Conservation (phyloP, 2,329 filamentous ascomycete species). For the Alternaria novae-zelandiae region DNA sequence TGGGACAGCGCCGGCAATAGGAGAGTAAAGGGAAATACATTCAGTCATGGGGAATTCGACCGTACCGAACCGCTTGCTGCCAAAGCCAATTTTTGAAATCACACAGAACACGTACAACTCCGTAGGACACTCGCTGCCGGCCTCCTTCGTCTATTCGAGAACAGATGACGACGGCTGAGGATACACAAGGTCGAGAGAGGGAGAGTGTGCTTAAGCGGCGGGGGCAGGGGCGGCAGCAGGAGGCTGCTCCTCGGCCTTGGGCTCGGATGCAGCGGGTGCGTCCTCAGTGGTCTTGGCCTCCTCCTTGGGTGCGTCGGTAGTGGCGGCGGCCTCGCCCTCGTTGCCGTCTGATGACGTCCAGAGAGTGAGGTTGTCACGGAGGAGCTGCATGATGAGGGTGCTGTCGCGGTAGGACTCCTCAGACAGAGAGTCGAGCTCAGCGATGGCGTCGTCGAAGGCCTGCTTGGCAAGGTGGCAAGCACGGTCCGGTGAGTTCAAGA, state of each 20-base stretch:
- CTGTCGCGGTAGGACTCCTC: slow-evolving; percentile 99
- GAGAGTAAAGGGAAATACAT: slow-evolving; percentile 47
- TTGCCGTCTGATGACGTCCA: slow-evolving; percentile 94
- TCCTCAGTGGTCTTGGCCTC: slow-evolving; percentile 61
- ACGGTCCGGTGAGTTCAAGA: slow-evolving; percentile 95
- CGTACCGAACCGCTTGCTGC: slow-evolving; percentile 49
- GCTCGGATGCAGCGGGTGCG: slow-evolving; percentile 52
- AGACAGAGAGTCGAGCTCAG: slow-evolving; percentile 95
- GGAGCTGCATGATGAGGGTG: slow-evolving; percentile 98
- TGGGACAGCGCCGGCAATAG: slow-evolving; percentile 33
- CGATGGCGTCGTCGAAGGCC: slow-evolving; percentile 97
- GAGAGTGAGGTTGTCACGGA: slow-evolving; percentile 96
- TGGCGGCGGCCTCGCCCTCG: slow-evolving; percentile 74
- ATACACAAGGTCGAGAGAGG: slow-evolving; percentile 43
- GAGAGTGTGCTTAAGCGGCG: slow-evolving; percentile 42
- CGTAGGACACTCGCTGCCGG: slow-evolving; percentile 47
- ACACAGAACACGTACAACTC: slow-evolving; percentile 48
- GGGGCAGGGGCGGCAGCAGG: slow-evolving; percentile 40
- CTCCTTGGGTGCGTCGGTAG: slow-evolving; percentile 66
- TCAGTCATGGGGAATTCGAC: slow-evolving; percentile 49
- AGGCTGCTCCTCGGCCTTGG: slow-evolving; percentile 39
- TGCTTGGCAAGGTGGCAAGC: slow-evolving; percentile 99
- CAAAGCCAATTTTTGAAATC: slow-evolving; percentile 50
- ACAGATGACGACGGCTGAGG: slow-evolving; percentile 42
- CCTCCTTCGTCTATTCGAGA: slow-evolving; percentile 41